phyloP scores from a whole-genome alignment of 805 yeast species.

The Candida saitoana region DNA sequence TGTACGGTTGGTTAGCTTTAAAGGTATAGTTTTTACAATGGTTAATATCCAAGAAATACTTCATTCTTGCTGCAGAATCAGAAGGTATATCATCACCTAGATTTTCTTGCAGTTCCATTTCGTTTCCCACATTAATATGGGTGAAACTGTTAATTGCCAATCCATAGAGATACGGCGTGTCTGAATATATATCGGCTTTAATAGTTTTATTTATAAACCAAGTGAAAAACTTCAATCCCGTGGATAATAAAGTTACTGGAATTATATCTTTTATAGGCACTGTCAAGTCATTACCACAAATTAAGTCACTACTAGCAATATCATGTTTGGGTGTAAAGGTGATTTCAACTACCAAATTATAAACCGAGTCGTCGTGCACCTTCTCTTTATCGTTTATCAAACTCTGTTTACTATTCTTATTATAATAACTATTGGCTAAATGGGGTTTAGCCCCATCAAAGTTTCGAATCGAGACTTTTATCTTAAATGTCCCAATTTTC shows the following conservation, averaged over 20 bases:
- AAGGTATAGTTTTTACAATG: slow-evolving; percentile 42
- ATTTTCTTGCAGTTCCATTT: slow-evolving; percentile 2
- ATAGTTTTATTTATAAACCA: slow-evolving; percentile 62
- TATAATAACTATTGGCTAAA: slow-evolving; percentile 26
- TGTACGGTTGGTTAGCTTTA: slow-evolving; percentile 33
- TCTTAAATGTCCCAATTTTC: slow-evolving; percentile 33
- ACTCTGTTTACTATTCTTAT: slow-evolving; percentile 21
- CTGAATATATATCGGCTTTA: slow-evolving; percentile 56
- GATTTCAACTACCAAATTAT: slow-evolving; percentile 32
- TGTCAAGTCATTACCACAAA: slow-evolving; percentile 69
- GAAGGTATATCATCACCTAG: slow-evolving; percentile 33
- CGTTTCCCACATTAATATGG: slow-evolving; percentile 23
- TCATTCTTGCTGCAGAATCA: slow-evolving; percentile 36
- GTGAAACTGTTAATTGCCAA: slow-evolving; percentile 57
- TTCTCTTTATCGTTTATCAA: slow-evolving; percentile 16
- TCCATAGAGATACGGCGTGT: slow-evolving; percentile 62
- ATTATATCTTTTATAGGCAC: slow-evolving; percentile 54
- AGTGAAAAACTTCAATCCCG: slow-evolving; percentile 54
- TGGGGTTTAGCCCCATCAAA: slow-evolving; percentile 44
- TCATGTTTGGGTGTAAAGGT: slow-evolving; percentile 39
- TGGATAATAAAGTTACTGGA: slow-evolving; percentile 44
- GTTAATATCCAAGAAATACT: slow-evolving; percentile 36
- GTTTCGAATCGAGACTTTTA: slow-evolving; percentile 43
- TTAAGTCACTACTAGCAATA: slow-evolving; percentile 48
- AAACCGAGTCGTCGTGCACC: slow-evolving; percentile 4